Evolutionary conservation across 2,329 filamentous ascomycete species (phyloP), one percentile per base, ranked within the genome.

Genomic region (Elsinoe necatrix): DNA sequence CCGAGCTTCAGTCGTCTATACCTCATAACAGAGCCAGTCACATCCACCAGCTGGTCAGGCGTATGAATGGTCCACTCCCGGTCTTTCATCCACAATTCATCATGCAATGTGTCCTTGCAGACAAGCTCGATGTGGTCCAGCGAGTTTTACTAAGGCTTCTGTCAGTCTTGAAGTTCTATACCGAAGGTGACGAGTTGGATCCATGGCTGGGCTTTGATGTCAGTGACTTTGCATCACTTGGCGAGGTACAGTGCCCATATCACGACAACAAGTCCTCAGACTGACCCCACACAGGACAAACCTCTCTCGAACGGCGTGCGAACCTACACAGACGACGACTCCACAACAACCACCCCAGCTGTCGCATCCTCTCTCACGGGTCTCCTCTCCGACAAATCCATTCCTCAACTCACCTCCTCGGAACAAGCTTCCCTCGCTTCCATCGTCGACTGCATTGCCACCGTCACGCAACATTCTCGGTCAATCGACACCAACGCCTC

Each of bases 71-170:
- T 0, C 87, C 91, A 1, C 74, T 97, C 5, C 89, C 93, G 0
- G 79, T 95, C 1, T 98, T 95, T 64, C 92, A 98, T 65, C 93
- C 93, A 0, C 89, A 95, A 65, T 88, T 95, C 58, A 72, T 97
- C 23, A 86, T 87, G 54, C 88, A 96, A 68, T 92, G 87, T 64
- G 89, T 95, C 35, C 75, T 95, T 23, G 80, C 84, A 18, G 92
- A 91, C 0, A 95, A 95, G 67, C 79, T 80, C 31, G 68, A 72
- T 2, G 70, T 89, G 4, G 89, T 93, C 1, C 85, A 89, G 62
- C 77, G 77, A 8, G 83, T 95, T 8, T 71, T 97, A 25, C 74
- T 87, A 54, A 81, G 81, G 4, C 74, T 98, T 20, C 79, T 90
- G 64, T 82, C 84, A 63, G 85, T 82, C 12, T 73, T 98, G 52